These are phyloP conservation scores for Phytophthora rubi DNA, from an alignment of 352 stramenopile species.

Conservation along the genomic window DNA sequence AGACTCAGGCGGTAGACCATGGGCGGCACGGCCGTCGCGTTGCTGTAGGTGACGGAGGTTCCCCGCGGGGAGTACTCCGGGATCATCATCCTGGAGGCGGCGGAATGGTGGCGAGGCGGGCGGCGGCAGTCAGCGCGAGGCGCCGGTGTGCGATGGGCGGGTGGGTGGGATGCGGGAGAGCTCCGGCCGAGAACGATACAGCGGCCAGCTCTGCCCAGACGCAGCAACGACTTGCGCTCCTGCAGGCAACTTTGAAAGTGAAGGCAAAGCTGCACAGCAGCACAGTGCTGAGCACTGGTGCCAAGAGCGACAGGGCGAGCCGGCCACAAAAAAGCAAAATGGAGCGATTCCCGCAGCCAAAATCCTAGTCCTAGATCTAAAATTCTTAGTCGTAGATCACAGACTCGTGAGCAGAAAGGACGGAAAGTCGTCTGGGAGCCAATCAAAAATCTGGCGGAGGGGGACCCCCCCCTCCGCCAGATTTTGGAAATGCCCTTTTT, in stretches of 20 bases:
- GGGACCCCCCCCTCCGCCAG: too few relatives aligned
- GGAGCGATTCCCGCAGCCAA: too few relatives aligned
- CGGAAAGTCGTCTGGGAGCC: too few relatives aligned
- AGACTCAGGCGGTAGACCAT: constrained; percentile 50
- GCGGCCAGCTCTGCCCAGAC: constrained; percentile 16
- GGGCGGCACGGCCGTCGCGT: constrained; percentile 28
- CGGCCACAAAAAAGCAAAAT: constrained; percentile 28
- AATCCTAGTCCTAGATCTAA: too few relatives aligned
- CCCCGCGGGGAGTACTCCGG: constrained; percentile 50
- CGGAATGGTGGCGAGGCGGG: constrained; percentile 28
- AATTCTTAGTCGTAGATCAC: too few relatives aligned
- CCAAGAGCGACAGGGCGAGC: constrained; percentile 34
- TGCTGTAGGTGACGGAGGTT: constrained; percentile 44
- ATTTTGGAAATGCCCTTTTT: too few relatives aligned
- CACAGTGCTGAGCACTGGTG: too few relatives aligned
- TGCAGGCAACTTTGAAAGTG: constrained; percentile 34
- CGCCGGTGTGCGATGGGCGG: too few relatives aligned
- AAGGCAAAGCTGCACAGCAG: constrained; percentile 3
- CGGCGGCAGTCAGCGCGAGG: constrained; percentile 1
- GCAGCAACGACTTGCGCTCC: constrained; percentile 11
- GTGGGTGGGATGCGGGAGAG: constrained; percentile 6
- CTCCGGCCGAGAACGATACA: constrained; percentile 40
- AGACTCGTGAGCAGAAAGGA: too few relatives aligned
- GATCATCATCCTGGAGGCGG: constrained; percentile 45
- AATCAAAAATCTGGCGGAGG: too few relatives aligned